phyloP scores from a whole-genome alignment of 192 early-diverging fungal species.

The Jimgerdemannia flammicorona region DNA sequence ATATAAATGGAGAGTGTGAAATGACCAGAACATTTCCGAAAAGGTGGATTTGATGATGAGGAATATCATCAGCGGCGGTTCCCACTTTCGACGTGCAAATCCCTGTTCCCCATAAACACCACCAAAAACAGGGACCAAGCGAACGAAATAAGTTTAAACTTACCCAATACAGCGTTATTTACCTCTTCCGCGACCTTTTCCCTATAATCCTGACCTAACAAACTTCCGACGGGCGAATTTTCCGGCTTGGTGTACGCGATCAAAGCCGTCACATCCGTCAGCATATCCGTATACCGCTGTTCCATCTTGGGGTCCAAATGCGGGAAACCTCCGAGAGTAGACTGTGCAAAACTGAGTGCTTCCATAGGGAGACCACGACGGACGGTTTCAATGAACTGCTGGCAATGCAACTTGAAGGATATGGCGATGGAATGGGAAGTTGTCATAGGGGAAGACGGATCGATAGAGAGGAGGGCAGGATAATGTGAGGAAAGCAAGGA shows the following conservation, averaged over 20 bases:
- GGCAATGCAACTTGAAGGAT: constrained; percentile 57
- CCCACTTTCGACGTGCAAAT: not conserved
- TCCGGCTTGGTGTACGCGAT: constrained; percentile 63
- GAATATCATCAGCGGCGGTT: not conserved
- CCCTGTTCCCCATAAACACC: not conserved
- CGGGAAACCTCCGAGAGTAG: constrained; percentile 41
- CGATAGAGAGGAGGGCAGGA: constrained; percentile 29
- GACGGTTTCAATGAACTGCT: constrained; percentile 62
- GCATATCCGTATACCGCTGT: constrained; percentile 27
- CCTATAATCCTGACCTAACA: constrained; percentile 48
- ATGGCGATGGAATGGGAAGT: constrained; percentile 43
- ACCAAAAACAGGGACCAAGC: not conserved
- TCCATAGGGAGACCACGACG: constrained; percentile 36
- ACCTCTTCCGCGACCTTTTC: constrained; percentile 55
- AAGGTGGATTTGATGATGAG: no score
- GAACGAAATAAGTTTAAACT: not conserved
- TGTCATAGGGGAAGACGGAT: constrained; percentile 23
- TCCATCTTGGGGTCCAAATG: constrained; percentile 27
- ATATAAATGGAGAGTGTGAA: not conserved
- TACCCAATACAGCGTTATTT: constrained; percentile 66
- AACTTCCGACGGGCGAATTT: constrained; percentile 45
- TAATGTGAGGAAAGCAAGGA: constrained; percentile 32
- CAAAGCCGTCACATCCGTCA: constrained; percentile 49
- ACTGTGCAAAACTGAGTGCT: constrained; percentile 59
- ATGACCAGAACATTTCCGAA: not conserved